These are phyloP conservation scores for Circinella minor DNA, from an alignment of 371 early-diverging fungal genomes.

Conservation along the genomic window DNA sequence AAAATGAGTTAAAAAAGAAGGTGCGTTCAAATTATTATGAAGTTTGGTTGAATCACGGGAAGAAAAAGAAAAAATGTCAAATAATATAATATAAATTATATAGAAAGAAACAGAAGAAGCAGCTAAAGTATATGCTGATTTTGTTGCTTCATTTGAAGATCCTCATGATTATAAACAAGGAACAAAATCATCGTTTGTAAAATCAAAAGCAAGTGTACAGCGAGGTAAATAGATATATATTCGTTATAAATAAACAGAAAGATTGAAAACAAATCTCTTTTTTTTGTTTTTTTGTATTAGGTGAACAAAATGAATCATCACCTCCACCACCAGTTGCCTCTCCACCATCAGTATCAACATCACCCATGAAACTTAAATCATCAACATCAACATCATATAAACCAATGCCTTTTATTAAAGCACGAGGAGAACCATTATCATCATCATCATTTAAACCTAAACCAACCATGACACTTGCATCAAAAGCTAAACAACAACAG, in stretches of 20 bases:
- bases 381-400: slow-evolving; percentile 27
- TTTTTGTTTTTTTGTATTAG: no score
- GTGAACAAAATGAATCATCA: no score
- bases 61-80: no score
- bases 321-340: no score
- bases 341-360: background rate
- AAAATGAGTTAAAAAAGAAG: slow-evolving; percentile 72
- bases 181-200: slow-evolving; percentile 61
- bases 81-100: background rate
- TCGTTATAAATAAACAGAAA: no score
- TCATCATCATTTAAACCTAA: slow-evolving; percentile 13
- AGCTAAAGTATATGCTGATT: slow-evolving; percentile 82
- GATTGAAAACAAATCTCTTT: no score
- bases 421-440: slow-evolving; percentile 24
- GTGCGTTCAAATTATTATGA: slow-evolving; percentile 30
- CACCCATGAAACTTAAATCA: background rate
- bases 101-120: slow-evolving; percentile 75
- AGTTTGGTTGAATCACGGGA: no score
- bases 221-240: slow-evolving; percentile 5
- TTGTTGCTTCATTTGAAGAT: slow-evolving; percentile 86
- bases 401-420: slow-evolving; percentile 52
- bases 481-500: background rate
- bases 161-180: slow-evolving; percentile 44
- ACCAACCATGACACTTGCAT: slow-evolving; percentile 41
- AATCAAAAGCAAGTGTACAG: slow-evolving; percentile 61